A percentile compares a stretch with the other conserved stretches of the same genome.
These are phyloP conservation scores for Trypanosoma mega DNA, from an alignment of 208 protist genomes.

Conservation along the genomic window DNA sequence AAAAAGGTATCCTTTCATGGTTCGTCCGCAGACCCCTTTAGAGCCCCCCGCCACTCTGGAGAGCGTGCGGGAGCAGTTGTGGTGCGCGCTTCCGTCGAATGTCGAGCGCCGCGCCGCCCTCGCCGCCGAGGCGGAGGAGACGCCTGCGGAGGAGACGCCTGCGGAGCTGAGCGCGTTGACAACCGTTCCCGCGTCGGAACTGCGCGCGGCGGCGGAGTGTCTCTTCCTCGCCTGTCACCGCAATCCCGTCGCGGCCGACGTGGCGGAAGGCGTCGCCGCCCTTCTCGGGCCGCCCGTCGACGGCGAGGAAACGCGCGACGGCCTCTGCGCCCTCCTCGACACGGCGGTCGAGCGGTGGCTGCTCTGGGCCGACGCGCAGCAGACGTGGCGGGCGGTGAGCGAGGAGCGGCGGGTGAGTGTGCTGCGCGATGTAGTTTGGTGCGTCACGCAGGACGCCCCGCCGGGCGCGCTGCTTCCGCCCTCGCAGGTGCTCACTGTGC, in stretches of 20 bases:
- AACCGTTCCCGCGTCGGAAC: constrained; percentile 40
- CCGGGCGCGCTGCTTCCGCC: constrained; percentile 54
- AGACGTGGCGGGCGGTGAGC: constrained; percentile 23
- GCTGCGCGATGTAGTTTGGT: constrained; percentile 56
- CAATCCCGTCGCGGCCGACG: constrained; percentile 58
- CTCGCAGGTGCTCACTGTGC: constrained; percentile 46
- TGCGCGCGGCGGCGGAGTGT: constrained; percentile 56
- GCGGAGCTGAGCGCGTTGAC: constrained; percentile 13
- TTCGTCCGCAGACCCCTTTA: too few relatives aligned
- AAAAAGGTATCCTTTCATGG: too few relatives aligned
- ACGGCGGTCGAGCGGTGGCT: constrained; percentile 45
- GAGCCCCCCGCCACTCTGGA: constrained; percentile 39
- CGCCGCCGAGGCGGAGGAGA: constrained; percentile 12
- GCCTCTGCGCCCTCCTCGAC: constrained; percentile 44
- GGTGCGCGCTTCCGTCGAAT: constrained; percentile 57
- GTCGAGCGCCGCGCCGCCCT: constrained; percentile 14
- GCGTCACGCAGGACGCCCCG: constrained; percentile 70
- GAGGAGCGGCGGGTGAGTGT: constrained; percentile 31
- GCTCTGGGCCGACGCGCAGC: constrained; percentile 31
- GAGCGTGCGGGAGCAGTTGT: constrained; percentile 59
- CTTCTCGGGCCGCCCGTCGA: constrained; percentile 33
- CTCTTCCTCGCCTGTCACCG: constrained; percentile 62
- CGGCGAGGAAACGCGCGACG: too few relatives aligned
- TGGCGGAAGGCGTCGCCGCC: constrained; percentile 27
- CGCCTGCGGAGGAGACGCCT: constrained; percentile 10